Conservation (phyloP, 108 stramenopile species). For the Skeletonema tropicum region DNA sequence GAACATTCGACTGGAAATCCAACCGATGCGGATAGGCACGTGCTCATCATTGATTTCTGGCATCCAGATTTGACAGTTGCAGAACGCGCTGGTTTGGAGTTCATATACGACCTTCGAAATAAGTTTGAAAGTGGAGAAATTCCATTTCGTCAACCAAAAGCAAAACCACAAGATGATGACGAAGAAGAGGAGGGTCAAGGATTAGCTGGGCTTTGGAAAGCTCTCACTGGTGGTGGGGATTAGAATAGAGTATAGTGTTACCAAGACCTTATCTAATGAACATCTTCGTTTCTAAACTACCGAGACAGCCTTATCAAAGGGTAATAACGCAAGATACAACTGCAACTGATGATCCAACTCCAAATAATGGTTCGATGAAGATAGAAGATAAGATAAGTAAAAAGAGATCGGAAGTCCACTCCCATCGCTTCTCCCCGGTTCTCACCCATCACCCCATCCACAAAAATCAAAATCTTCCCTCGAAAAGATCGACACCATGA, state of each 20-base stretch:
- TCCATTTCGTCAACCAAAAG: conserved; percentile 75
- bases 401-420: too few relatives aligned
- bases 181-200: conserved; percentile 52
- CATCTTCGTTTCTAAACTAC: not conserved
- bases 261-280: not conserved
- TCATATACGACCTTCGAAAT: conserved; percentile 86
- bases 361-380: too few relatives aligned
- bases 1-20: conserved; percentile 90
- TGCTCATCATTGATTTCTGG: conserved; percentile 95
- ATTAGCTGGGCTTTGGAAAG: conserved; percentile 63
- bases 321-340: too few relatives aligned
- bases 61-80: conserved; percentile 89
- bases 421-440: not conserved
- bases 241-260: not conserved
- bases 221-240: conserved; percentile 53
- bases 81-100: conserved; percentile 78
- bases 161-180: conserved; percentile 25
- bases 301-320: too few relatives aligned
- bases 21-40: conserved; percentile 82
- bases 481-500: not conserved
- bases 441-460: not conserved
- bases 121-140: conserved; percentile 84
- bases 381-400: too few relatives aligned
- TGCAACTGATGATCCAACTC: not conserved
- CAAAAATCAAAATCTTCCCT: not conserved